Percentiles rank a stretch among this genome's conserved stretches.
Conservation (phyloP, 768 basidiomycete genomes). For the Boletellus ananas region DNA sequence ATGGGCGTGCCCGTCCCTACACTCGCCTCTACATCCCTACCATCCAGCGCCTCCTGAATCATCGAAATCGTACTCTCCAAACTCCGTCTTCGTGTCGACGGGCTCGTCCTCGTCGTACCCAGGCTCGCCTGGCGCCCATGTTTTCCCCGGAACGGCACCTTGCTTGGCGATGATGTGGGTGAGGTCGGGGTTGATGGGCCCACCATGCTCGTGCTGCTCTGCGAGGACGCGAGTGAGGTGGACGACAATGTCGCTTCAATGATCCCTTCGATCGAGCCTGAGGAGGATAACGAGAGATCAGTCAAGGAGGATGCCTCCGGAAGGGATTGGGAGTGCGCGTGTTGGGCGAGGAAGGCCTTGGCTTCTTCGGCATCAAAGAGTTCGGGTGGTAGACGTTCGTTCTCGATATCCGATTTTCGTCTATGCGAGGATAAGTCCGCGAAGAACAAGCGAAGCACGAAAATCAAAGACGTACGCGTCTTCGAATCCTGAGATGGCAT, state of each 20-base stretch:
- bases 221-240: conserved; percentile 22
- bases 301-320: conserved; percentile 51
- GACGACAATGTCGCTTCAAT: conserved; percentile 32
- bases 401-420: conserved; percentile 97
- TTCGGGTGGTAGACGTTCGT: conserved; percentile 96
- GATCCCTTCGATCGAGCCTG: conserved; percentile 41
- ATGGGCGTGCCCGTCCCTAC: background rate
- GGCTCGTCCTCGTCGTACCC: conserved; percentile 89
- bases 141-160: conserved; percentile 59
- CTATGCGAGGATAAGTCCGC: conserved; percentile 36
- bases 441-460: background rate
- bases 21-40: conserved; percentile 45
- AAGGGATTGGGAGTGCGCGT: conserved; percentile 33
- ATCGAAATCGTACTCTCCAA: conserved; percentile 94
- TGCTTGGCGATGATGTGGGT: conserved; percentile 45
- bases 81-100: conserved; percentile 86
- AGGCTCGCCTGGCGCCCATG: conserved; percentile 53
- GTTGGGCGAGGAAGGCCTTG: conserved; percentile 50
- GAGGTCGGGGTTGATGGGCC: conserved; percentile 28
- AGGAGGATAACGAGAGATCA: conserved; percentile 43
- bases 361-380: conserved; percentile 80
- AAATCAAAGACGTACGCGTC: conserved; percentile 72
- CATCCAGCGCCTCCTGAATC: conserved; percentile 90
- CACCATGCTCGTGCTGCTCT: conserved; percentile 17
- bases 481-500: conserved; percentile 89